These are phyloP conservation scores for Fusarium azukiicola DNA, from an alignment of 2,329 filamentous ascomycete genomes.

Conservation along the genomic window DNA sequence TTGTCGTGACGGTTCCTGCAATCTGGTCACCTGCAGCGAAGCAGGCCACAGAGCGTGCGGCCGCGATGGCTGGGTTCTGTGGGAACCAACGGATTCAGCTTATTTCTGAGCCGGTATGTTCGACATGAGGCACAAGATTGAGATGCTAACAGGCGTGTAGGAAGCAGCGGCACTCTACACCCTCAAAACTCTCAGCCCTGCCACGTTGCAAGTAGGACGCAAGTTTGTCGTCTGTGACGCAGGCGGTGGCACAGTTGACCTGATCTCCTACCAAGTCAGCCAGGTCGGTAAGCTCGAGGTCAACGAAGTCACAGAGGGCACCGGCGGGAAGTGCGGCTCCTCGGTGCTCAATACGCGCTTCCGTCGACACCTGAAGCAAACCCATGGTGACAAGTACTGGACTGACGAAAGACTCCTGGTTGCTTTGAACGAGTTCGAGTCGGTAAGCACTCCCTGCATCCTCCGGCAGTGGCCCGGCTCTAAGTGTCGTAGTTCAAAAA, in stretches of 20 bases:
- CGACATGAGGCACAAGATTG: background rate
- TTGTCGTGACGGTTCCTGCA: slow-evolving; percentile 78
- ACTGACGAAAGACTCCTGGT: slow-evolving; percentile 66
- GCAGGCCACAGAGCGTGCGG: slow-evolving; percentile 68
- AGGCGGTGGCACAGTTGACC: slow-evolving; percentile 75
- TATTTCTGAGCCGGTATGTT: slow-evolving; percentile 70
- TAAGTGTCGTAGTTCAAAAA: slow-evolving; percentile 61
- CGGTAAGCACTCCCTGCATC: slow-evolving; percentile 65
- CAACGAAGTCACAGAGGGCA: slow-evolving; percentile 71
- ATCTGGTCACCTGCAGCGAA: slow-evolving; percentile 79
- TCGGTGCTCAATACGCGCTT: slow-evolving; percentile 73
- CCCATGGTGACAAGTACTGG: slow-evolving; percentile 67
- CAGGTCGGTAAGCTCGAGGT: slow-evolving; percentile 67
- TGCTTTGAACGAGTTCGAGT: slow-evolving; percentile 69
- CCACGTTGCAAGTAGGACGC: slow-evolving; percentile 67
- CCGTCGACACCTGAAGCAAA: slow-evolving; percentile 65
- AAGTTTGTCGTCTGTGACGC: slow-evolving; percentile 76
- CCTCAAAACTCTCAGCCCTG: slow-evolving; percentile 66
- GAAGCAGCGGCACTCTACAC: slow-evolving; percentile 75
- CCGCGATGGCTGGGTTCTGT: slow-evolving; percentile 64
- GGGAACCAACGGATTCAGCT: slow-evolving; percentile 68
- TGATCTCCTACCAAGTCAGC: slow-evolving; percentile 74
- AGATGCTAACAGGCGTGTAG: slow-evolving; percentile 50
- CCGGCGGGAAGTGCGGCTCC: slow-evolving; percentile 72
- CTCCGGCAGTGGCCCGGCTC: slow-evolving; percentile 30